These are phyloP conservation scores for Aspergillus terreus DNA, from an alignment of 2,329 filamentous ascomycete species.

Conservation along the genomic window DNA sequence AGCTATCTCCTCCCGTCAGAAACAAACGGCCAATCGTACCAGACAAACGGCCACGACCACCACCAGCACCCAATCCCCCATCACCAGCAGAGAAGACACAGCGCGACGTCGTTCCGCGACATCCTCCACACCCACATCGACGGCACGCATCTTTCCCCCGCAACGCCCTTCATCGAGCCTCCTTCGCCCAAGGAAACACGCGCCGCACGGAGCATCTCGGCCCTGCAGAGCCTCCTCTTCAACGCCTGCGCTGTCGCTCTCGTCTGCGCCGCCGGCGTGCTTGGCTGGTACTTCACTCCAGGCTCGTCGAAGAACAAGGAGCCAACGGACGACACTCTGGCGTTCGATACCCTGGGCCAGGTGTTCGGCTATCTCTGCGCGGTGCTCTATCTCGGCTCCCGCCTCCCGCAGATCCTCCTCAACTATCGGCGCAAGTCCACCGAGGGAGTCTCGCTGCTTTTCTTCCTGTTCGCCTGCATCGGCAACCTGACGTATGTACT, in stretches of 20 bases:
- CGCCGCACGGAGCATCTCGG: constrained; percentile 28
- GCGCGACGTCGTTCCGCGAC: constrained; percentile 39
- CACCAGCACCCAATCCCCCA: constrained; percentile 9
- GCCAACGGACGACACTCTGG: constrained; percentile 40
- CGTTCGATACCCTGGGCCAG: constrained; percentile 76
- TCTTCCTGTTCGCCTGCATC: constrained; percentile 94
- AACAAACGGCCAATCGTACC: constrained; percentile 15
- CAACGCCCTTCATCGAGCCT: constrained; percentile 68
- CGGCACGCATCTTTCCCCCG: constrained; percentile 70
- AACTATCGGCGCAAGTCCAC: constrained; percentile 92
- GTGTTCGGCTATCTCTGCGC: constrained; percentile 93
- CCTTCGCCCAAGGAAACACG: constrained; percentile 30
- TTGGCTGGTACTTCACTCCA: constrained; percentile 78
- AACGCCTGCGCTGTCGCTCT: constrained; percentile 73
- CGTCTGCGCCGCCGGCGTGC: constrained; percentile 76
- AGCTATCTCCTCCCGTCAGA: constrained; percentile 26
- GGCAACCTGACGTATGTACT: constrained; percentile 93
- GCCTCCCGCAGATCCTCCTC: constrained; percentile 83
- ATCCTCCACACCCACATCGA: constrained; percentile 55
- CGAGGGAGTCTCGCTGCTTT: constrained; percentile 87
- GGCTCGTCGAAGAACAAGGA: constrained; percentile 34
- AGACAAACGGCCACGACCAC: constrained; percentile 3
- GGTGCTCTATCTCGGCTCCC: constrained; percentile 79
- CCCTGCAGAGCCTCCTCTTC: constrained; percentile 56
- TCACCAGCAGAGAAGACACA: constrained; percentile 21